Percentiles rank a stretch among this genome's conserved stretches.
phyloP scores from a whole-genome alignment of 371 early-diverging fungal genomes.

The Actinomortierella wolfii region DNA sequence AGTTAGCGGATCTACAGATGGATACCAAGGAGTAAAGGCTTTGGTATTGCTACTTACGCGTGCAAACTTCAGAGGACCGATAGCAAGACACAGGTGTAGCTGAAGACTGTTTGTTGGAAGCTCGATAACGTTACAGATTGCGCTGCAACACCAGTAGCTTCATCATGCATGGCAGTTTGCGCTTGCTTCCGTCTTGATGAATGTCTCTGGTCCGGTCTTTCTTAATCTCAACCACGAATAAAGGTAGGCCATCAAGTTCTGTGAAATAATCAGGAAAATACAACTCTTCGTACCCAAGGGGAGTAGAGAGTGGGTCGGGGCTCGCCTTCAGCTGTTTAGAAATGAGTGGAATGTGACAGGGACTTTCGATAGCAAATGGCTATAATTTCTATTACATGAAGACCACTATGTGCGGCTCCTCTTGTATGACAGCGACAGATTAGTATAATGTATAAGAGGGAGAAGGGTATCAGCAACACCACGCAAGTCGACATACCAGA shows the following conservation, averaged over 20 bases:
- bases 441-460: neutral
- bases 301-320: constrained; percentile 17
- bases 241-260: constrained; percentile 12
- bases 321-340: too few species aligned
- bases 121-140: constrained; percentile 18
- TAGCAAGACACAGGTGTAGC: constrained; percentile 8
- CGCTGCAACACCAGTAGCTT: constrained; percentile 7
- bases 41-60: constrained; percentile 15
- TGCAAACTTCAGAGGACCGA: constrained; percentile 11
- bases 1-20: neutral
- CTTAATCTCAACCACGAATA: constrained; percentile 15
- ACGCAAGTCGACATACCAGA: neutral
- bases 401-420: neutral
- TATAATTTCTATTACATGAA: neutral
- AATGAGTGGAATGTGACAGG: neutral
- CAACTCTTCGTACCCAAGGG: constrained; percentile 10
- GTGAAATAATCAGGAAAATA: constrained; percentile 17
- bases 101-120: constrained; percentile 22
- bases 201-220: constrained; percentile 7
- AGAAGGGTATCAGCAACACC: neutral
- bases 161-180: constrained; percentile 10
- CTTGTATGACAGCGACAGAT: neutral
- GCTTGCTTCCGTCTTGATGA: constrained; percentile 8
- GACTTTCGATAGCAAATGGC: neutral
- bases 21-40: neutral